These are phyloP conservation scores for Thielaviopsis ethacetica DNA, from an alignment of 2,329 filamentous ascomycete species.

Conservation along the genomic window DNA sequence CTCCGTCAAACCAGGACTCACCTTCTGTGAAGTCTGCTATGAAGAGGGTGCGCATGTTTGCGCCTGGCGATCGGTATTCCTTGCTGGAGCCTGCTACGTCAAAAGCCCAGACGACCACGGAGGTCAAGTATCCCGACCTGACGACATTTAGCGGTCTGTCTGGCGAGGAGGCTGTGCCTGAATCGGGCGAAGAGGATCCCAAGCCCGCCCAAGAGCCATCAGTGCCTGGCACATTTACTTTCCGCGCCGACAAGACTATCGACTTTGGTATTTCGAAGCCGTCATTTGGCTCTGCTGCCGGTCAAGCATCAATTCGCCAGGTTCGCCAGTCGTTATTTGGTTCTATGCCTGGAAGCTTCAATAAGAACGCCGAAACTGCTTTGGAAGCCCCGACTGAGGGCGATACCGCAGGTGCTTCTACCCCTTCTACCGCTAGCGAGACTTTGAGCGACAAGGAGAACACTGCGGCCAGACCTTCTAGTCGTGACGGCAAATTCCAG, in stretches of 20 bases:
- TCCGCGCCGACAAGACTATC: constrained; percentile 50
- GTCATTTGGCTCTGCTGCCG: constrained; percentile 39
- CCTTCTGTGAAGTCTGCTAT: constrained; percentile 11
- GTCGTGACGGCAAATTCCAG: constrained; percentile 19
- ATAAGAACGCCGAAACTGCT: constrained; percentile 15
- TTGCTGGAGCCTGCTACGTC: constrained; percentile 18
- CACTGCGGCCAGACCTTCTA: constrained; percentile 20
- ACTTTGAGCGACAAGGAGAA: constrained; percentile 39
- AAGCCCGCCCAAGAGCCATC: constrained; percentile 21
- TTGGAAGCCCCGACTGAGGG: neutral
- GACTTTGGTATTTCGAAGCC: constrained; percentile 32
- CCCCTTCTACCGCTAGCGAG: constrained; percentile 12
- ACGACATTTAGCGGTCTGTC: constrained; percentile 23
- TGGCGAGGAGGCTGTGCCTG: constrained; percentile 13
- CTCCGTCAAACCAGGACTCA: constrained; percentile 6
- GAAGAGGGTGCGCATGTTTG: constrained; percentile 12
- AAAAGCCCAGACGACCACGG: constrained; percentile 12
- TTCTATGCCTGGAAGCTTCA: constrained; percentile 41
- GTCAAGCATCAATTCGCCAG: constrained; percentile 44
- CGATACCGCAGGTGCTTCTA: constrained; percentile 15
- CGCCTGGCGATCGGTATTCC: constrained; percentile 19
- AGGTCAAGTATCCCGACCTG: constrained; percentile 37
- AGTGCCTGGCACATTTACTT: constrained; percentile 43
- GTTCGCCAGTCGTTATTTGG: constrained; percentile 35
- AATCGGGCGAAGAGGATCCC: constrained; percentile 14